These are phyloP conservation scores for Blastobotrys terrestris DNA, from an alignment of 805 yeast species.

Conservation along the genomic window DNA sequence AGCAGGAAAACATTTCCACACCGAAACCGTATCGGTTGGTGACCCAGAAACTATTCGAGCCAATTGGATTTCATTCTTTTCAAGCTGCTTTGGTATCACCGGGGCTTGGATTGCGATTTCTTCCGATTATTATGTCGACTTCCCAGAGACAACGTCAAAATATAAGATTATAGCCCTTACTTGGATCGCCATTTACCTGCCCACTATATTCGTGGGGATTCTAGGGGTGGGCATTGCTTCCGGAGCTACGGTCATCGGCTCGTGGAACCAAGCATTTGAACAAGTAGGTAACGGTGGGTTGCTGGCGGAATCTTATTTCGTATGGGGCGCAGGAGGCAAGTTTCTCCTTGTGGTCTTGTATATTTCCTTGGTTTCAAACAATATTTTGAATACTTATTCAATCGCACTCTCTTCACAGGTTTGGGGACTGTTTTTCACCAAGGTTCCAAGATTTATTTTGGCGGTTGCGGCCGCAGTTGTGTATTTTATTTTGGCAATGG, in stretches of 20 bases:
- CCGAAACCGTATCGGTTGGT: conserved; percentile 31
- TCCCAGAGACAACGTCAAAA: conserved; percentile 66
- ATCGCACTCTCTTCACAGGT: conserved; percentile 76
- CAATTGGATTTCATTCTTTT: conserved; percentile 65
- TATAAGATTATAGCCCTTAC: conserved; percentile 52
- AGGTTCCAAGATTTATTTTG: conserved; percentile 75
- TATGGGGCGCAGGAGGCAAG: conserved; percentile 76
- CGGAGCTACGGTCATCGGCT: conserved; percentile 50
- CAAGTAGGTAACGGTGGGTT: conserved; percentile 70
- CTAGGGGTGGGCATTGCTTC: conserved; percentile 67
- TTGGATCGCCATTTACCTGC: conserved; percentile 57
- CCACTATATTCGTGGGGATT: conserved; percentile 71
- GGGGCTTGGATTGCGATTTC: conserved; percentile 89
- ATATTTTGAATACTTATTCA: conserved; percentile 73
- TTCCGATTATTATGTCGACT: conserved; percentile 73
- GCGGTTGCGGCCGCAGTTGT: conserved; percentile 55
- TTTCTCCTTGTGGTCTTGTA: conserved; percentile 64
- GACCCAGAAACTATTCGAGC: conserved; percentile 47
- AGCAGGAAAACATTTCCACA: conserved; percentile 31
- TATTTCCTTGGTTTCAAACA: conserved; percentile 73
- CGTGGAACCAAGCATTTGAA: conserved; percentile 54
- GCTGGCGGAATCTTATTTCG: conserved; percentile 52
- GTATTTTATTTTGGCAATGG: conserved; percentile 65
- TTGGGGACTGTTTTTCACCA: conserved; percentile 40
- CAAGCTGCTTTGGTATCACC: conserved; percentile 69